Evolutionary conservation across 345 rosid genomes (phyloP).

Genomic region (Aquilaria sinensis): DNA sequence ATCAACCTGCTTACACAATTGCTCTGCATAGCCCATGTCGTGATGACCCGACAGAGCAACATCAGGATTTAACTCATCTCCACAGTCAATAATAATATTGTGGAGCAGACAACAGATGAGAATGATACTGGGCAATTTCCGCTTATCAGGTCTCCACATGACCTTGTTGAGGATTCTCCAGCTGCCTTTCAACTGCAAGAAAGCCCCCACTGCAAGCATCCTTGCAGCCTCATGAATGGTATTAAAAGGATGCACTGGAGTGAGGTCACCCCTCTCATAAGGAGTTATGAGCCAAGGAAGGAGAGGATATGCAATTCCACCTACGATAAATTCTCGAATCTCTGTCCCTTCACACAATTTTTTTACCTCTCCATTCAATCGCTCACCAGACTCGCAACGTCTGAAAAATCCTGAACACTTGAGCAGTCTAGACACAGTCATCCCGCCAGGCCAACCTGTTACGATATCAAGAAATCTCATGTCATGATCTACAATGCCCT

Average conservation of each 20-base stretch:
- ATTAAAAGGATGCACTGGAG: constrained; percentile 39
- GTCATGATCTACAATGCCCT: constrained; percentile 82
- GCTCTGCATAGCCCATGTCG: constrained; percentile 65
- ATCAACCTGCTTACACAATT: constrained; percentile 57
- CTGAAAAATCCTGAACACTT: constrained; percentile 76
- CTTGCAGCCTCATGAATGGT: constrained; percentile 56
- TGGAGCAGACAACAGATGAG: constrained; percentile 85
- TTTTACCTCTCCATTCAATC: constrained; percentile 50
- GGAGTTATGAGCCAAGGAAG: constrained; percentile 95
- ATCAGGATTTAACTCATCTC: constrained; percentile 65
- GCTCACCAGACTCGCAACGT: constrained; percentile 55
- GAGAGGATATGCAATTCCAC: constrained; percentile 73
- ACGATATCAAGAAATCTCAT: constrained; percentile 89
- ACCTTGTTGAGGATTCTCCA: constrained; percentile 95
- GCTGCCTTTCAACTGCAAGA: constrained; percentile 76
- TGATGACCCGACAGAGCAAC: constrained; percentile 66
- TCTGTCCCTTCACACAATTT: constrained; percentile 29
- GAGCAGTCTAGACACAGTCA: constrained; percentile 56
- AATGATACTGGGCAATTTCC: constrained; percentile 82
- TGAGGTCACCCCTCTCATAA: constrained; percentile 29
- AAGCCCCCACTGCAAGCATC: constrained; percentile 58
- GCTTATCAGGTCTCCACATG: constrained; percentile 95
- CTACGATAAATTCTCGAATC: constrained; percentile 73
- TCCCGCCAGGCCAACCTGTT: constrained; percentile 96
- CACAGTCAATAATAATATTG: constrained; percentile 69